Evolutionary conservation across 371 early-diverging fungal species (phyloP), one percentile per base, ranked within the genome.

Genomic region (Blakeslea trispora): DNA sequence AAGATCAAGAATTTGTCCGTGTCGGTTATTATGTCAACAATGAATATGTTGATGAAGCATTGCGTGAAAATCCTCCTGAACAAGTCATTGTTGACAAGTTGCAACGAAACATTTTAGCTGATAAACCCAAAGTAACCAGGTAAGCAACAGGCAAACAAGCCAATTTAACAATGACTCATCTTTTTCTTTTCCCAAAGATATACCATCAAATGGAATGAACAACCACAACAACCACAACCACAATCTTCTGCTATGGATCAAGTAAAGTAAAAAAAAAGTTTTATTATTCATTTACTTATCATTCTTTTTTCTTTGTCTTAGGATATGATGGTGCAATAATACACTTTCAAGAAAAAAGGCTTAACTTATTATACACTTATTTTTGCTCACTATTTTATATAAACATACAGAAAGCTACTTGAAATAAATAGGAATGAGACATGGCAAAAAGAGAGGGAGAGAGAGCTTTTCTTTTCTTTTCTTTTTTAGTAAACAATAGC

Each of bases 11-110:
- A 74, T 98, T 97, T 79, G 91, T 95, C 41, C 87, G 96, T 57
- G 92, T 97, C 54, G 98, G 97, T 14, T 98, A 96, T 77, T 95
- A 94, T 63, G 94, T 96, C 48, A 92, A 97, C 75, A 96, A 93
- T 72, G 92, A 93, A 58, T 95, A 96, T 69, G 51, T 66, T n/a
- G 93, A 94, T 50, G 53, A 83, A 72, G 55, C 50, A 19, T 48
- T 71, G 22, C 71, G 68, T 18, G 64, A 66, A 28, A 64, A 66
- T 24, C 80, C 80, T 28, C 80, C 75, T 45, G 67, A 68, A 6
- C 69, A 76, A 41, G 81, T 88, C 9, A 70, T 77, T 18, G 71
- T 90, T 40, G 88, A 86, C 13, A 87, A 88, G 60, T 66, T 97
- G 21, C 82, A 85, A 63, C 81, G 97, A 50, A 91, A 83, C 55